Conservation (phyloP, 2,329 filamentous ascomycete genomes). For the Phyllosticta capitalensis region DNA sequence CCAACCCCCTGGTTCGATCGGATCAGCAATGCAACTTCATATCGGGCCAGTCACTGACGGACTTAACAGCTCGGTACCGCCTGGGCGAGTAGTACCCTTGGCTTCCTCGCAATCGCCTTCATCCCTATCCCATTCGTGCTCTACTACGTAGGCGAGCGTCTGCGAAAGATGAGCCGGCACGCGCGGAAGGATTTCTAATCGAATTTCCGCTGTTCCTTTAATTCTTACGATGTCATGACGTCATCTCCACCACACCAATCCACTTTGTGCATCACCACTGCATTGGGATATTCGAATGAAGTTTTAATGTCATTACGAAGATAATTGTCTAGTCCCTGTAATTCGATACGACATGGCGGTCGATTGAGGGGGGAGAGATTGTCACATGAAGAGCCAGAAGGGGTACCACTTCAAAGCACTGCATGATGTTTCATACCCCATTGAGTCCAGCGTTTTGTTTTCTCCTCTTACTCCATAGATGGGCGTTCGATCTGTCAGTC, state of each 20-base stretch:
- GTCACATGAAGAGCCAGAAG: background rate
- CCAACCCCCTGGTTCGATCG: background rate
- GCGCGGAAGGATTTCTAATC: conserved; percentile 32
- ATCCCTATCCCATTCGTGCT: conserved; percentile 38
- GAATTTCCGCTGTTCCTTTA: background rate
- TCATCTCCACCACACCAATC: background rate
- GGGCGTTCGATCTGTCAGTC: background rate
- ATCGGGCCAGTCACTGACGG: conserved; percentile 1
- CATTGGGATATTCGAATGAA: background rate
- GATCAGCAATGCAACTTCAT: background rate
- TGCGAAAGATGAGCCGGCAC: conserved; percentile 32
- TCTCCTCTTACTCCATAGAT: background rate
- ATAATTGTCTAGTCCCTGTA: background rate
- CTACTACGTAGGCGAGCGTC: conserved; percentile 31
- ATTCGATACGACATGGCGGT: too few relatives aligned
- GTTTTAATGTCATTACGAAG: background rate
- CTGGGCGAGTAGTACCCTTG: conserved; percentile 34
- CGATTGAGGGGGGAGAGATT: background rate
- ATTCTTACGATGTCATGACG: background rate
- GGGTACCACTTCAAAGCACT: background rate
- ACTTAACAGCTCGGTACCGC: conserved; percentile 28
- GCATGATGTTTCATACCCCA: background rate
- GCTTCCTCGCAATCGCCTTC: conserved; percentile 33
- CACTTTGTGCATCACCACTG: background rate
- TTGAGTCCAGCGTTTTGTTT: background rate